These are phyloP conservation scores for Salvia hispanica DNA, from an alignment of 257 asterid species.

Conservation along the genomic window DNA sequence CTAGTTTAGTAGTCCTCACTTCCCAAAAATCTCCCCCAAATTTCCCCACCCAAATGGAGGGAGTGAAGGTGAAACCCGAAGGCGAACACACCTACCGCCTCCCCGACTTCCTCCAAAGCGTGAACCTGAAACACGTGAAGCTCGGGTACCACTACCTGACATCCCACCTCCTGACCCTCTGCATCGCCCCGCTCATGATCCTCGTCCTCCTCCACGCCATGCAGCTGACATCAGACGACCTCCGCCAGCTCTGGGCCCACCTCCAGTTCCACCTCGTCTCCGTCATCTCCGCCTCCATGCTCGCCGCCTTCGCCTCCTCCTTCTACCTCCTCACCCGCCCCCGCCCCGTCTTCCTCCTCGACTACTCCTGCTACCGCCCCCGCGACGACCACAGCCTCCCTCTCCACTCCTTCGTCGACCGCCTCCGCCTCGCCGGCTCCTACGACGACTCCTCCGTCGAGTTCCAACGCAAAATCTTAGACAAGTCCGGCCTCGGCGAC, in stretches of 20 bases:
- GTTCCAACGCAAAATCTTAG: constrained; percentile 59
- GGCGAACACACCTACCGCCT: constrained; percentile 34
- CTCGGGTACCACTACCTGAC: constrained; percentile 69
- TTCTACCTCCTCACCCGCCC: constrained; percentile 59
- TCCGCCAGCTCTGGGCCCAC: constrained; percentile 50
- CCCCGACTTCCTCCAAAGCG: constrained; percentile 65
- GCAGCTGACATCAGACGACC: constrained; percentile 49
- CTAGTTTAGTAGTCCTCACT: no score
- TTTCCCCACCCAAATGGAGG: no score
- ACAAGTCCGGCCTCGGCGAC: constrained; percentile 68
- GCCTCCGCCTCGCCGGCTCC: constrained; percentile 42
- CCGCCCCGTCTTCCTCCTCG: constrained; percentile 60
- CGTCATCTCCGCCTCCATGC: constrained; percentile 43
- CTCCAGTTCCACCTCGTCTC: constrained; percentile 58
- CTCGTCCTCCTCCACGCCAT: constrained; percentile 44
- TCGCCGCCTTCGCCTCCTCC: constrained; percentile 60
- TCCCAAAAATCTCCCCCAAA: no score
- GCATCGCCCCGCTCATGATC: constrained; percentile 49
- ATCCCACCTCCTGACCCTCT: constrained; percentile 56
- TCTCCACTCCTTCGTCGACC: constrained; percentile 38
- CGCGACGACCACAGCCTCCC: constrained; percentile 42
- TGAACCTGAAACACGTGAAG: constrained; percentile 62
- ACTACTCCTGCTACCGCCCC: constrained; percentile 57
- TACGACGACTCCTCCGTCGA: constrained; percentile 53
- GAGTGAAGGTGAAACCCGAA: constrained; percentile 37